Base-by-base conservation (phyloP, 2,329 filamentous ascomycete genomes). In the Phaeosphaeria sp. region DNA sequence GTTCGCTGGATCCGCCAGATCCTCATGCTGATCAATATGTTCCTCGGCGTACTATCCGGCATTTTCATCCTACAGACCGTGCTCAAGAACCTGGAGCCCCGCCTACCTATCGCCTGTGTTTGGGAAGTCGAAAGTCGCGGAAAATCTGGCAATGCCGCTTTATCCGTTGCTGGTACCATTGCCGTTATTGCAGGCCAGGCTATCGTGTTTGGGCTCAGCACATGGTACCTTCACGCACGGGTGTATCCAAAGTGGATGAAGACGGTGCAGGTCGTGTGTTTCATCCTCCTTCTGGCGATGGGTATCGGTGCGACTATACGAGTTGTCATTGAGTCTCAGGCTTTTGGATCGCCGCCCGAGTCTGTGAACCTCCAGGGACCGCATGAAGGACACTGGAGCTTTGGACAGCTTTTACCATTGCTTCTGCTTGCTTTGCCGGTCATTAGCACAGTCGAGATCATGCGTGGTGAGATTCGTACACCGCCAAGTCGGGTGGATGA, bases 1-100 rank as follows among this genome's bases (percentile, higher is more conserved):
- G 77, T 90, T 49, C 80, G 87, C 46, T 90, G 87, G 87, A 76
- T 90, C 65, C 81, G 88, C 21, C 86, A 89, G 69, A 77, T 84
- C 21, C 81, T 90, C 64, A 90, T 90, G 87, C 82, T 89, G 58
- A 80, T 86, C 59, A 90, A 89, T 74, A 77, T 90, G 59, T 81
- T 80, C 0, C 80, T 90, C 15, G 86, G 84, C 5, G 83, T 83
- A 51, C 76, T 85, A 3, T 83, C 81, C 33, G 85, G 86, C 7
- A 73, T 86, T 17, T 86, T 86, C 64, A 81, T 89, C 43, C 77
- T 89, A 21, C 80, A 83, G 64, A 81, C 79, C 18, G 85, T 89
- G 9, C 74, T 81, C 51, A 82, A 81, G 55, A 81, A 83, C 17
- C 72, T 89, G 59, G 73, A 81, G 59, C 77, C 79, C 4, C 84